Conservation (phyloP, 768 basidiomycete genomes). For the Mycena venus region DNA sequence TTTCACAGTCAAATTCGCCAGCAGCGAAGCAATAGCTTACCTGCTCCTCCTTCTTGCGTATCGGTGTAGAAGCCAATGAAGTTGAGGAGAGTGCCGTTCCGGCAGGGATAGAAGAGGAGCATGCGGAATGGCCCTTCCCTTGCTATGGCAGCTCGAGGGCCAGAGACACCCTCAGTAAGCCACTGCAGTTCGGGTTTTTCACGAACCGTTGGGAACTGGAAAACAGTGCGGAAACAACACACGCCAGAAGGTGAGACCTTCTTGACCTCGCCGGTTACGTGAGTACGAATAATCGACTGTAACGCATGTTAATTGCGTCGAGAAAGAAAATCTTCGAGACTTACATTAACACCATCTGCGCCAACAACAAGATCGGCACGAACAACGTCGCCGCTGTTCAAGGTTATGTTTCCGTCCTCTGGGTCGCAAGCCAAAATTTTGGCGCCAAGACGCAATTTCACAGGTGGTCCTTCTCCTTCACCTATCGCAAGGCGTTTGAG, state of each 20-base stretch:
- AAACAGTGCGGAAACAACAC: slow-evolving; percentile 1
- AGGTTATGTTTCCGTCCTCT: slow-evolving; percentile 46
- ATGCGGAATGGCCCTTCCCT: slow-evolving; percentile 18
- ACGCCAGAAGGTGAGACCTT: background rate
- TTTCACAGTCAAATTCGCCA: background rate
- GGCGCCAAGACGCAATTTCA: slow-evolving; percentile 14
- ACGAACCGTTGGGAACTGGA: background rate
- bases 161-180: background rate
- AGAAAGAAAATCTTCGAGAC: background rate
- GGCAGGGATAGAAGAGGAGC: background rate
- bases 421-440: slow-evolving; percentile 31
- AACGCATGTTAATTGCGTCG: background rate
- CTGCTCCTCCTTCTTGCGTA: no score
- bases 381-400: slow-evolving; percentile 50
- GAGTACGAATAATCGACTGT: slow-evolving; percentile 16
- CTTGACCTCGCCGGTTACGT: background rate
- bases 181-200: slow-evolving; percentile 6
- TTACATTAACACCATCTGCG: slow-evolving; percentile 21
- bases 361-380: slow-evolving; percentile 48
- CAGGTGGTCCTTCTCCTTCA: slow-evolving; percentile 12
- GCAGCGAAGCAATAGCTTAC: background rate
- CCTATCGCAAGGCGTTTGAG: slow-evolving; percentile 15
- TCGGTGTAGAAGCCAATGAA: slow-evolving; percentile 8
- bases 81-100: slow-evolving; percentile 14
- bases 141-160: background rate